Conservation (phyloP, 192 early-diverging fungal species). For the Entophlyctis helioformis region DNA sequence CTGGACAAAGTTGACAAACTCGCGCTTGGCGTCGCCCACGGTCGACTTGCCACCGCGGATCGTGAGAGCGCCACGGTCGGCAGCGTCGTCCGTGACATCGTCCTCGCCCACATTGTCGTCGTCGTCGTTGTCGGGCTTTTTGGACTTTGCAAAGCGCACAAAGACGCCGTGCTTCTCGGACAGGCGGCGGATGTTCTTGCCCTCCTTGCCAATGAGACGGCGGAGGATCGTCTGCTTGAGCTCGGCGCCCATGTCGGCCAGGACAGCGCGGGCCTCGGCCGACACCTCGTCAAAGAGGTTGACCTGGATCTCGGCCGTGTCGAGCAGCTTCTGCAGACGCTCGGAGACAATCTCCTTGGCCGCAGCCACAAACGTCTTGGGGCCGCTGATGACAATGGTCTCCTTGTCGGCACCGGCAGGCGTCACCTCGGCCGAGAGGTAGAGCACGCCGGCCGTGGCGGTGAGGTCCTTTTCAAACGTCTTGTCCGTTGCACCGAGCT, state of each 20-base stretch:
- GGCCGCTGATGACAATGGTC: constrained; percentile 27
- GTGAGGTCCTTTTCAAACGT: constrained; percentile 14
- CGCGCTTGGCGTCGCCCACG: constrained; percentile 62
- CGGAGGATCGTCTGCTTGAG: constrained; percentile 22
- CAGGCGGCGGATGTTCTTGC: constrained; percentile 67
- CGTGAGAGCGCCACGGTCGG: constrained; percentile 23
- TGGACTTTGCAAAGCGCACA: constrained; percentile 45
- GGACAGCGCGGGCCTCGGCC: constrained; percentile 40
- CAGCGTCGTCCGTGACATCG: constrained; percentile 8
- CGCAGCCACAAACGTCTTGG: constrained; percentile 31
- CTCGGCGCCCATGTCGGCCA: constrained; percentile 18
- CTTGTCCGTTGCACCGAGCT: constrained; percentile 4
- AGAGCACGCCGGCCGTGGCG: constrained; percentile 1
- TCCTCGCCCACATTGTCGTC: constrained; percentile 26
- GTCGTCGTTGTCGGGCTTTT: constrained; percentile 30
- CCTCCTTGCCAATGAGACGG: constrained; percentile 76
- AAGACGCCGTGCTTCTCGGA: constrained; percentile 62
- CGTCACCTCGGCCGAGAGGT: constrained; percentile 19
- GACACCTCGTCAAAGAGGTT: constrained; percentile 48
- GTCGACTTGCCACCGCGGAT: constrained; percentile 79
- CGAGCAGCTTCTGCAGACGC: constrained; percentile 30
- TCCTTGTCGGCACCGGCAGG: constrained; percentile 14
- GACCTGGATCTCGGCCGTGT: constrained; percentile 59
- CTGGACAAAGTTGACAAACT: constrained; percentile 71
- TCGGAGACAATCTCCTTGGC: constrained; percentile 26